A percentile compares a stretch with the other conserved stretches of the same genome.
Evolutionary conservation across 192 early-diverging fungal species (phyloP).

Genomic region (Linnemannia zychae): DNA sequence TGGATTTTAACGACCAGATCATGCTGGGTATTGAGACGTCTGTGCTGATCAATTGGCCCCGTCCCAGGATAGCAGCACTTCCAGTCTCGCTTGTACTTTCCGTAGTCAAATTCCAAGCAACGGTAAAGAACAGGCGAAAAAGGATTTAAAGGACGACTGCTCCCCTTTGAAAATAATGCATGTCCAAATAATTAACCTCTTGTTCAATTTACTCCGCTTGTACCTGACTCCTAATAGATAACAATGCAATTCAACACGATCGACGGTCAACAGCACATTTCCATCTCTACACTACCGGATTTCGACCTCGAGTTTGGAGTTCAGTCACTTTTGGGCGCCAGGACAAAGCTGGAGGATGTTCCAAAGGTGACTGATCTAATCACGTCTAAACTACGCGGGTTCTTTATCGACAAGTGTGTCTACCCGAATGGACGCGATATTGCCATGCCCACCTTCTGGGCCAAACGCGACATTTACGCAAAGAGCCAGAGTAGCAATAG

Average conservation of each 20-base stretch:
- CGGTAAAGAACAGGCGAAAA: constrained; percentile 58
- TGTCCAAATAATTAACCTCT: neutral
- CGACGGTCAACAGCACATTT: constrained; percentile 64
- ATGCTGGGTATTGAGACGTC: constrained; percentile 93
- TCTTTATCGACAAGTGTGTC: constrained; percentile 81
- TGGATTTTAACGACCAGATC: constrained; percentile 94
- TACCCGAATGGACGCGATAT: constrained; percentile 80
- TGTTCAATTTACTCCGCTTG: neutral
- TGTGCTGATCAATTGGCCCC: constrained; percentile 97
- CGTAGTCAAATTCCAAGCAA: constrained; percentile 91
- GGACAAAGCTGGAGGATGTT: constrained; percentile 97
- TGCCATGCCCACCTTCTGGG: constrained; percentile 72
- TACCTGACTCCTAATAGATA: constrained; percentile 28
- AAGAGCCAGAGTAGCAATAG: constrained; percentile 40
- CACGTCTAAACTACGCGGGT: constrained; percentile 72
- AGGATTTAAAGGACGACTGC: neutral
- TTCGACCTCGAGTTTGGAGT: constrained; percentile 91
- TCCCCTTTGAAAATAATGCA: neutral
- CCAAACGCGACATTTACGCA: constrained; percentile 57
- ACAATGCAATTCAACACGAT: constrained; percentile 58
- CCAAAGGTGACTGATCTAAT: constrained; percentile 94
- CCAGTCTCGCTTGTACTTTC: constrained; percentile 91
- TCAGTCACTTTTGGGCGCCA: constrained; percentile 91
- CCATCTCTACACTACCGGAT: constrained; percentile 70
- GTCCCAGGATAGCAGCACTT: constrained; percentile 86